Conservation (phyloP, 352 stramenopile genomes). For the Phytopythium boreale region DNA sequence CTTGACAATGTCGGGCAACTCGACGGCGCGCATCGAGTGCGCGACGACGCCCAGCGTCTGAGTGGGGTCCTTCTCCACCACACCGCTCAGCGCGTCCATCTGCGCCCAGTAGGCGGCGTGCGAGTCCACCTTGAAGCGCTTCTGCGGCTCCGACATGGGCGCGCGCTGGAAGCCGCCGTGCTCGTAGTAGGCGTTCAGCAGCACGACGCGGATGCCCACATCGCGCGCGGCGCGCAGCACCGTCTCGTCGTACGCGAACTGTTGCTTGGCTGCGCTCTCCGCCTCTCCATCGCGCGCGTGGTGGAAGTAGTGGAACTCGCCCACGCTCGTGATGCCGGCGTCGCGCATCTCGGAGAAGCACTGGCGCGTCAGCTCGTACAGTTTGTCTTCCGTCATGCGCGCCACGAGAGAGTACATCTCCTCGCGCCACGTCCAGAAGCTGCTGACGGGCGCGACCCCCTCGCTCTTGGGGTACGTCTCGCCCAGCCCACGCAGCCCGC, state of each 20-base stretch:
- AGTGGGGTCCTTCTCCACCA: conserved; percentile 24
- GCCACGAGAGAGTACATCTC: conserved; percentile 84
- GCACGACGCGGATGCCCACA: conserved; percentile 66
- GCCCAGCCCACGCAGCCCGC: conserved; percentile 61
- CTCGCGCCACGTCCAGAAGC: conserved; percentile 81
- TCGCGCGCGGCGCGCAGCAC: conserved; percentile 59
- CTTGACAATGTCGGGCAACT: conserved; percentile 54
- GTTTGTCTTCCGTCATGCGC: conserved; percentile 54
- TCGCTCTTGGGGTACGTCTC: conserved; percentile 64
- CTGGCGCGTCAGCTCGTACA: conserved; percentile 66
- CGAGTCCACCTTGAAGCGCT: conserved; percentile 70
- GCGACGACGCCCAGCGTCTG: conserved; percentile 70
- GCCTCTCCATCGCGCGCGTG: conserved; percentile 38
- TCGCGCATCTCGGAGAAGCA: conserved; percentile 82
- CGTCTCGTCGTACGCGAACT: conserved; percentile 70
- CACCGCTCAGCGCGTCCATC: conserved; percentile 49
- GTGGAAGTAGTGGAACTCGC: conserved; percentile 84
- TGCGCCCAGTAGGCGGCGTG: conserved; percentile 64
- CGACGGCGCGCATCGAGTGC: conserved; percentile 73
- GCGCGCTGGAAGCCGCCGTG: conserved; percentile 61
- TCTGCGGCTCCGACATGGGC: conserved; percentile 57
- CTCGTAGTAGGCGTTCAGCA: conserved; percentile 78
- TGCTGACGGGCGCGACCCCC: conserved; percentile 30
- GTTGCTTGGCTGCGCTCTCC: conserved; percentile 19
- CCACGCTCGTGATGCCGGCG: conserved; percentile 72